Percentiles rank a stretch among this genome's conserved stretches.
phyloP scores from a whole-genome alignment of 495 filamentous ascomycete genomes.

The Aspergillus sclerotiicarbonarius region DNA sequence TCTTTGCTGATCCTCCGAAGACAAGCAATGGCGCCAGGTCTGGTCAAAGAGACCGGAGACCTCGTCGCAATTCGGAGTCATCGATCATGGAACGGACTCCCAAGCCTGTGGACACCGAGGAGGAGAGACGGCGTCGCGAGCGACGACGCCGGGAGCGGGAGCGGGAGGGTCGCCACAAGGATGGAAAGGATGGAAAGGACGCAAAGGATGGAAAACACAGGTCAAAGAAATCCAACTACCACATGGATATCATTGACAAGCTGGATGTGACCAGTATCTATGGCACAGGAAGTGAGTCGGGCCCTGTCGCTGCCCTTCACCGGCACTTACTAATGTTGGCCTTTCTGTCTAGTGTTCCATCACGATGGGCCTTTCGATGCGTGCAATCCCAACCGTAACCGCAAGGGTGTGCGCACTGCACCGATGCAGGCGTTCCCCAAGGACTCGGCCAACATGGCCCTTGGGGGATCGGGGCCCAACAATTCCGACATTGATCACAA shows the following conservation, averaged over 20 bases:
- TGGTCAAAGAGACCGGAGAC: conserved; percentile 47
- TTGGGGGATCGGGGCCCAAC: conserved; percentile 84
- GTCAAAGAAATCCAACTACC: conserved; percentile 51
- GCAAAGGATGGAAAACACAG: neutral
- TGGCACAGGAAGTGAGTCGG: conserved; percentile 82
- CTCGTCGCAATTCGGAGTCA: conserved; percentile 90
- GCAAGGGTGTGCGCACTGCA: conserved; percentile 74
- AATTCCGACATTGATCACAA: conserved; percentile 80
- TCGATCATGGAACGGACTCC: conserved; percentile 70
- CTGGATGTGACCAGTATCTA: conserved; percentile 97
- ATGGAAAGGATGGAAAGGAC: conserved; percentile 37
- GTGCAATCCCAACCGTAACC: conserved; percentile 92
- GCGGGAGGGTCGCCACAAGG: conserved; percentile 60
- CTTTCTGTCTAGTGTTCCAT: conserved; percentile 76
- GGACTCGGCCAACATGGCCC: conserved; percentile 83
- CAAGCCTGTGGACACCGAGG: conserved; percentile 64
- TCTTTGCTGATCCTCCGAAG: conserved; percentile 58
- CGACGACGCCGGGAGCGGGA: conserved; percentile 67
- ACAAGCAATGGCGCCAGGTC: conserved; percentile 25
- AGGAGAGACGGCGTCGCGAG: conserved; percentile 73
- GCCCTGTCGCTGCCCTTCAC: neutral
- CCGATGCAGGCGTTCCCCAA: conserved; percentile 97
- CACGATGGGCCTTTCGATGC: conserved; percentile 99
- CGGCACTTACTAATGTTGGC: conserved; percentile 12
- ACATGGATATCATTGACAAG: conserved; percentile 93